Evolutionary conservation across 345 rosid species (phyloP), one percentile per base, ranked within the genome.

Genomic region (Eutrema japonicum): DNA sequence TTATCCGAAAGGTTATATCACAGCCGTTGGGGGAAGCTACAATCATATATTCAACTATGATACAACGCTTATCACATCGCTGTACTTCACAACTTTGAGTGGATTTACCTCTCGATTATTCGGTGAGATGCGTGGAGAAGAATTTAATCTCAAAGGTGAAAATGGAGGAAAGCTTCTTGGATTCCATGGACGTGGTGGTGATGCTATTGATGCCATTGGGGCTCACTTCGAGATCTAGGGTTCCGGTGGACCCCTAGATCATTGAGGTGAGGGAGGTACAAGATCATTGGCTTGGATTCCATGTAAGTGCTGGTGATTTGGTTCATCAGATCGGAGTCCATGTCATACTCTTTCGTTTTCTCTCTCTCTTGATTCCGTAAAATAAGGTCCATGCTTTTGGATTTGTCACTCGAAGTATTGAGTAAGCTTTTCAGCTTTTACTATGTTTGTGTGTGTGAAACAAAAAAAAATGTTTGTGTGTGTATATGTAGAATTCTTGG

Each of bases 291-390:
- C 26, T 75, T 27, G 74, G 79, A 13, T 68, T 68, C 42, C 69
- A 68, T 68, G 79, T 57, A 4, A 68, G 43, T 53, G 61, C 70
- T 60, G 45, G 65, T 60, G 48, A 61, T 48, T 2, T 8, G 13
- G 9, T 68, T 68, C 68, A 75, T 60, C 67, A 67, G 8, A 57
- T 74, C 0, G 68, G 73, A 58, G 73, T 74, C 29, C 26, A 74
- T 56, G n/a, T 11, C 0, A 2, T 41, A 2, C 11, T 13, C 0
- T 56, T 22, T 3, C 2, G 35, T 18, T 35, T 18, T 4, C 3
- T n/a, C 10, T 33, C 2, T 45, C 29, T 29, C 2, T 9, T 22
- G 10, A 29, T 53, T 54, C 10, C 59, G n/a, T 54, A 54, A 54
- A 54, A 46, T 54, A 54, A 54, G 22, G 38, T 54, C 26, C 26